Evolutionary conservation across 495 filamentous ascomycete species (phyloP).

Genomic region (Aspergillus asperescens): DNA sequence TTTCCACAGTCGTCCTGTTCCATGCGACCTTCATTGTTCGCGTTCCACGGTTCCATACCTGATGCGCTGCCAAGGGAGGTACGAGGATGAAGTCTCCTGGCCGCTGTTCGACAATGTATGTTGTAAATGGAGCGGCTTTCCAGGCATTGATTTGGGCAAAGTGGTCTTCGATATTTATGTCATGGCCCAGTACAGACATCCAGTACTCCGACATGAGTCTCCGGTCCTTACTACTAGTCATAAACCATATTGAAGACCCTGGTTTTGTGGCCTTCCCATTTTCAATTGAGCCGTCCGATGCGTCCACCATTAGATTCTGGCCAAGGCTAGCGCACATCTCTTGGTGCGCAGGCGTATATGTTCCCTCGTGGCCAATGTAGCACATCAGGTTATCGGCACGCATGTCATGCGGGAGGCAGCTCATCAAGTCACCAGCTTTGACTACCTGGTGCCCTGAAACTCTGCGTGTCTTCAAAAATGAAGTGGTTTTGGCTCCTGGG

Average conservation of each 20-base stretch:
- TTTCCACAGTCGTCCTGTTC: conserved; percentile 95
- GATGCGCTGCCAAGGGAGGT: conserved; percentile 93
- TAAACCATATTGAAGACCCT: conserved; percentile 94
- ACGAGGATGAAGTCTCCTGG: conserved; percentile 94
- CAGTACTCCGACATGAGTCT: conserved; percentile 87
- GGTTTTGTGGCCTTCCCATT: conserved; percentile 63
- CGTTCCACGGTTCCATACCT: conserved; percentile 97
- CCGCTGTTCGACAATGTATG: conserved; percentile 87
- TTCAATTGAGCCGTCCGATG: conserved; percentile 54
- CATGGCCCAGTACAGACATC: conserved; percentile 82
- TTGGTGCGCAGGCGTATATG: conserved; percentile 90
- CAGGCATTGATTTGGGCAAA: conserved; percentile 92
- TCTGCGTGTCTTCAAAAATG: not conserved
- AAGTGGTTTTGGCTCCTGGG: conserved; percentile 14
- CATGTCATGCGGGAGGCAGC: conserved; percentile 77
- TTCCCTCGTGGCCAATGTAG: conserved; percentile 96
- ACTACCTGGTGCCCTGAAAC: conserved; percentile 35
- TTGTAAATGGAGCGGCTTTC: conserved; percentile 85
- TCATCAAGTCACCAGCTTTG: conserved; percentile 85
- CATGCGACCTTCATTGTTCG: conserved; percentile 95
- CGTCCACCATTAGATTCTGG: conserved; percentile 96
- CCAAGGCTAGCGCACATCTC: conserved; percentile 97
- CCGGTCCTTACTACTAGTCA: conserved; percentile 90
- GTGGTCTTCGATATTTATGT: conserved; percentile 92
- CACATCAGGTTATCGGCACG: conserved; percentile 96